phyloP scores from a whole-genome alignment of 768 basidiomycete genomes.

The Xerocomus brunneocitrinus region DNA sequence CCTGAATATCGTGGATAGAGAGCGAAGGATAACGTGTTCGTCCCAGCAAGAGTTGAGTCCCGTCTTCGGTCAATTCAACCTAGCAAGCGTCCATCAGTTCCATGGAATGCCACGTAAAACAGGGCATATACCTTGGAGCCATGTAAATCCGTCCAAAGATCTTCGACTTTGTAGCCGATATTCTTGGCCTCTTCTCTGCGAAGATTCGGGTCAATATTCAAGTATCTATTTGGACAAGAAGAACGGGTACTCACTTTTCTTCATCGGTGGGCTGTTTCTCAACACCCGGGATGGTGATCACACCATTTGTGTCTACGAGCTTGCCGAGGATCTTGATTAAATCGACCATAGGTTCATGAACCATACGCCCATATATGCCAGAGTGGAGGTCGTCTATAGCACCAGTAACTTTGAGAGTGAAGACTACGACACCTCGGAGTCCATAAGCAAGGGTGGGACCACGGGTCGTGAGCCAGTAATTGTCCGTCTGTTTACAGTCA shows the following conservation, averaged over 20 bases:
- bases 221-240: background rate
- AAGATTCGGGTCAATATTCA: background rate
- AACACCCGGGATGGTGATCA: conserved; percentile 80
- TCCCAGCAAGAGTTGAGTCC: conserved; percentile 51
- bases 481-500: conserved; percentile 57
- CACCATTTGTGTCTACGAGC: conserved; percentile 67
- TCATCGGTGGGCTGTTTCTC: conserved; percentile 70
- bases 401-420: conserved; percentile 71
- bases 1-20: conserved; percentile 63
- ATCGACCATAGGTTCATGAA: conserved; percentile 89
- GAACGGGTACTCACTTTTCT: conserved; percentile 1
- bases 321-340: conserved; percentile 71
- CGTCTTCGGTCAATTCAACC: conserved; percentile 47
- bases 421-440: conserved; percentile 78
- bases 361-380: conserved; percentile 72
- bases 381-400: conserved; percentile 85
- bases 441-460: conserved; percentile 79
- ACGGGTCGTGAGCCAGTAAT: conserved; percentile 83
- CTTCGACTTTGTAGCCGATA: background rate
- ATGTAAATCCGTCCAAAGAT: background rate
- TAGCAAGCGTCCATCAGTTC: background rate
- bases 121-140: background rate
- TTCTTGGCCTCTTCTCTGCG: background rate
- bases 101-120: background rate
- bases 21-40: conserved; percentile 59